Evolutionary conservation across 2,329 filamentous ascomycete species (phyloP), one percentile per base, ranked within the genome.

Genomic region (Fusarium luffae): DNA sequence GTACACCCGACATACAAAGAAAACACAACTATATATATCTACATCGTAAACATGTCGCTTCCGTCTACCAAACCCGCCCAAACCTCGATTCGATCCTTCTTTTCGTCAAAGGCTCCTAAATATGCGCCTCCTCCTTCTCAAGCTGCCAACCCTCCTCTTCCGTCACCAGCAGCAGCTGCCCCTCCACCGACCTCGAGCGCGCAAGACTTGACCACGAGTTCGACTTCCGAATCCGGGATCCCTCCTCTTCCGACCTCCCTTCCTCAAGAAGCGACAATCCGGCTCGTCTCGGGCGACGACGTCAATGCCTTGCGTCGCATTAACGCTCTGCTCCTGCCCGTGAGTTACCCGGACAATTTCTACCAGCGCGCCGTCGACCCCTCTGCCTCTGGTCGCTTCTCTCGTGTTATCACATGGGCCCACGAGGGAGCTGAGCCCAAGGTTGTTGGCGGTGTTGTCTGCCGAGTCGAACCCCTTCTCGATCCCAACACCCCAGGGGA

Each of bases 331-430:
- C 85, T 91, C 54, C 86, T 92, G 2, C 88, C 86, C 51, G 86
- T 91, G 62, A 81, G 82, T 77, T 92, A 91, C 77, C 84, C 87
- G 5, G 89, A 91, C 76, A 82, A 83, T 49, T 91, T 91, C 80
- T 92, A 90, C 82, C 79, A 82, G 54, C 82, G 81, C 40, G 83
- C 87, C 57, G 79, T 85, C 61, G 82, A 88, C 66, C 83, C 85
- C 13, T 74, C 82, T 19, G 78, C 80, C 23, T 84, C 83, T 16
- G 83, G 82, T 40, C 85, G 84, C 73, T 87, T 88, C 81, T 89
- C 86, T 61, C 88, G 88, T 66, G 83, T 88, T 54, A 85, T 91
- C 65, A 83, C 87, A 54, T 90, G 87, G 85, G 77, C 80, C 28
- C 84, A 88, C 70, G 73, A 78, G 46, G 70, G 74, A 55, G 71